Conservation (phyloP, 768 basidiomycete species). For the Termitomyces heimii region DNA sequence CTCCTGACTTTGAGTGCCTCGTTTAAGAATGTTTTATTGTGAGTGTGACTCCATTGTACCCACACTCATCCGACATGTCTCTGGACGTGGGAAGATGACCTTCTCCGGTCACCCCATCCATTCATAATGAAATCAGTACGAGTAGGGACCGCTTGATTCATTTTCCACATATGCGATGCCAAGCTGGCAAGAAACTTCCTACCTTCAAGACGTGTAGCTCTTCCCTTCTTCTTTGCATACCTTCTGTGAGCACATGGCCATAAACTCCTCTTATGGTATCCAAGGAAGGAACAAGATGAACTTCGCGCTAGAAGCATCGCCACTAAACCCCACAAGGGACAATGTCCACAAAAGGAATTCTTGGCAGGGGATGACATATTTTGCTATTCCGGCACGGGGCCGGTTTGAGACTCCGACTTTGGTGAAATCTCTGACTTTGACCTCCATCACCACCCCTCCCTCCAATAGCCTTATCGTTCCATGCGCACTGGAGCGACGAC, state of each 20-base stretch:
- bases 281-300: not conserved
- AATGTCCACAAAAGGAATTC: not conserved
- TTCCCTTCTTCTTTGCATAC: not conserved
- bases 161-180: not conserved
- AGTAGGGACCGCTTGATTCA: not conserved
- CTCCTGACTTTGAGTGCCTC: not conserved
- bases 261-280: not conserved
- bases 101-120: not conserved
- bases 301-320: constrained; percentile 1
- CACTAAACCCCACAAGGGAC: not conserved
- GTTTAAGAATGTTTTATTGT: not conserved
- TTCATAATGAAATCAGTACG: not conserved
- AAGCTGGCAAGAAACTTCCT: not conserved
- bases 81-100: not conserved
- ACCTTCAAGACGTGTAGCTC: not conserved
- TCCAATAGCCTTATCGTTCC: not conserved
- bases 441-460: constrained; percentile 3
- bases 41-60: not conserved
- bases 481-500: constrained; percentile 9
- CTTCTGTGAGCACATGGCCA: not conserved
- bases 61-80: not conserved
- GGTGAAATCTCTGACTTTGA: not conserved
- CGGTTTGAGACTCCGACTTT: constrained; percentile 8
- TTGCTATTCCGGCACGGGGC: not conserved
- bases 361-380: constrained; percentile 10